Base-by-base conservation (phyloP, 179 eudicot genomes). In the Nepenthes alata region DNA sequence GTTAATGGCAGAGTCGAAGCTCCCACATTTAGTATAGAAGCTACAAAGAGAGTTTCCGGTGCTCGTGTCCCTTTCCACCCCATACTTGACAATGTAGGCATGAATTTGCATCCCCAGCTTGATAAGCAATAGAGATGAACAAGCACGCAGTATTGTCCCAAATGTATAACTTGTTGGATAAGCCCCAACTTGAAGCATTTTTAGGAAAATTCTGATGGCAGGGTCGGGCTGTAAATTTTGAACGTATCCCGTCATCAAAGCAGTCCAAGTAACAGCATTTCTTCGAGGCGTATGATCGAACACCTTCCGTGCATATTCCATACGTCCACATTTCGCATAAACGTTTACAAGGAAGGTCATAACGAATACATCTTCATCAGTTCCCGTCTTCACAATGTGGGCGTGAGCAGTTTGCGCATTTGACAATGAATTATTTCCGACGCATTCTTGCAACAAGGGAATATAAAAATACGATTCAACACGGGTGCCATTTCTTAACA, bases 261-360 rank as follows among this genome's bases (percentile, higher is more conserved):
- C 79, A 0, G 91, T 87, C 91, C 91, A 87, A 35, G 86, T 75
- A 55, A 87, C 86, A 45, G 83, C 91, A 68, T 85, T 85, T 73
- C 83, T 77, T 35, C 61, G 62, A 1, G 86, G 74, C 76, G 85
- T 66, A 11, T 59, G 66, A 58, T 85, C 86, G 59, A 87, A 85
- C 55, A 83, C 70, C 70, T 73, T 79, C 45, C 74, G 84, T 1
- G 95, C 91, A 67, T 47, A 62, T 2, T 71, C 91, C 83, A 87
- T 80, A 4, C 11, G 53, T 37, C 88, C 82, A 67, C 88, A 80
- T 70, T 83, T 87, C 1, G 79, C 86, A 71, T 87, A 87, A 2
- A 73, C 85, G 75, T 85, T 85, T 14, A 85, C 76, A 52, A 87
- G 81, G 41, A 61, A 74, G 13, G 88, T 85, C 86, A 75, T 79